Percentiles rank a stretch among this genome's conserved stretches.
Conservation (phyloP, 83 land plant genomes). For the Picea mariana region DNA sequence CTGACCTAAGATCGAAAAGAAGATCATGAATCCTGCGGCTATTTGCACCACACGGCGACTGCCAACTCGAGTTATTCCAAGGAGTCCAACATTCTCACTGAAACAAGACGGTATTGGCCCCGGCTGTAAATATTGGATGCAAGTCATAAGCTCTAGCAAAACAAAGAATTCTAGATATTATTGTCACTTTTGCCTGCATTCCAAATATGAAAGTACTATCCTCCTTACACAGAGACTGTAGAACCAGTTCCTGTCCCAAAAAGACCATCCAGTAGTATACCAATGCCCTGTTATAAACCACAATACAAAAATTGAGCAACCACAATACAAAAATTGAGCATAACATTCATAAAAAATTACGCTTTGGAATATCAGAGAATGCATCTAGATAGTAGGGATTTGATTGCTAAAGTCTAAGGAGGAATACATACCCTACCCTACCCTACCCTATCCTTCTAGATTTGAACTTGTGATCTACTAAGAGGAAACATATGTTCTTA, state of each 20-base stretch:
- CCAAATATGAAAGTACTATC: background rate
- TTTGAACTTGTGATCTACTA: too few species aligned
- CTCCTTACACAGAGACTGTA: conserved; percentile 86
- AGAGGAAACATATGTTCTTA: too few species aligned
- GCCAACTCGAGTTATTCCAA: conserved; percentile 92
- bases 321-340: background rate
- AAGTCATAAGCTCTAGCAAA: conserved; percentile 14
- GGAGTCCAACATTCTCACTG: conserved; percentile 95
- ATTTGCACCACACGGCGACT: conserved; percentile 95
- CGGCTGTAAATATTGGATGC: conserved; percentile 9
- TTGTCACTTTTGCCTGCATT: background rate
- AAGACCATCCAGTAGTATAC: conserved; percentile 85
- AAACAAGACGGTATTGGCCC: conserved; percentile 19
- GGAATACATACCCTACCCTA: too few species aligned
- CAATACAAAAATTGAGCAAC: background rate
- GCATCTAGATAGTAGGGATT: too few species aligned
- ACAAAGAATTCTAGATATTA: conserved; percentile 1
- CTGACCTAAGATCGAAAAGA: conserved; percentile 82
- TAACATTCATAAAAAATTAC: background rate
- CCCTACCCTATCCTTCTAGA: too few species aligned
- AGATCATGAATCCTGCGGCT: conserved; percentile 91
- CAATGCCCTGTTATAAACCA: conserved; percentile 70
- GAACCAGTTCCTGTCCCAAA: conserved; percentile 93
- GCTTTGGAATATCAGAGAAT: too few species aligned
- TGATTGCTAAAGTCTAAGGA: too few species aligned